These are phyloP conservation scores for Neurospora sp. DNA, from an alignment of 495 filamentous ascomycete species.

Conservation along the genomic window DNA sequence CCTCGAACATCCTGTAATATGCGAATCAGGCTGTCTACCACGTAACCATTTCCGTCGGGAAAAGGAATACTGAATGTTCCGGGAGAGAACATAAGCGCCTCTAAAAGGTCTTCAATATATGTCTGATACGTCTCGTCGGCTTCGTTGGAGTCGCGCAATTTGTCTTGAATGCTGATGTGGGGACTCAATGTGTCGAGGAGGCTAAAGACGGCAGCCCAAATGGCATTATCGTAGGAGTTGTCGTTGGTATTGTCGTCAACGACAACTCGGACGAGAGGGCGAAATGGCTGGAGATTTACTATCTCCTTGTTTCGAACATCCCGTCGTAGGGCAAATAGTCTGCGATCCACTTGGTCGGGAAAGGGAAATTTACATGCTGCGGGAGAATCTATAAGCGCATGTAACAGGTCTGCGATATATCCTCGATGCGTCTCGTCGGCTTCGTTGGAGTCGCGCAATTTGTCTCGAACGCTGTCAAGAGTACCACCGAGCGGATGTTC, in stretches of 20 bases:
- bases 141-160: no score
- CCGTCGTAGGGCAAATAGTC: neutral
- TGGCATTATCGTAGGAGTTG: neutral
- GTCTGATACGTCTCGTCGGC: no score
- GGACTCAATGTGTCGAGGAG: neutral
- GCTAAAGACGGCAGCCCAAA: neutral
- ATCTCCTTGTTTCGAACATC: neutral
- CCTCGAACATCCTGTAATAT: neutral
- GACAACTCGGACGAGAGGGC: no score
- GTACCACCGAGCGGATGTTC: neutral
- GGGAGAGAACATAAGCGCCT: no score
- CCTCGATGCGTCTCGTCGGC: neutral
- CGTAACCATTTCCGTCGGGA: no score
- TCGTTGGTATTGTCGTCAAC: neutral
- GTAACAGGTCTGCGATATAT: neutral
- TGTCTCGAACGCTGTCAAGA: neutral
- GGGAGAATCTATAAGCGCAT: neutral
- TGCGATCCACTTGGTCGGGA: neutral
- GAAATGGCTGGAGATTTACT: no score
- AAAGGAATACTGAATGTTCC: no score
- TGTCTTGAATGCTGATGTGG: no score
- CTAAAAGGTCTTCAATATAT: no score
- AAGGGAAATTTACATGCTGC: neutral
- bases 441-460: neutral
- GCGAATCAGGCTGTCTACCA: no score